Evolutionary conservation across 2,329 filamentous ascomycete genomes (phyloP).

Genomic region (Colletotrichum limetticola): DNA sequence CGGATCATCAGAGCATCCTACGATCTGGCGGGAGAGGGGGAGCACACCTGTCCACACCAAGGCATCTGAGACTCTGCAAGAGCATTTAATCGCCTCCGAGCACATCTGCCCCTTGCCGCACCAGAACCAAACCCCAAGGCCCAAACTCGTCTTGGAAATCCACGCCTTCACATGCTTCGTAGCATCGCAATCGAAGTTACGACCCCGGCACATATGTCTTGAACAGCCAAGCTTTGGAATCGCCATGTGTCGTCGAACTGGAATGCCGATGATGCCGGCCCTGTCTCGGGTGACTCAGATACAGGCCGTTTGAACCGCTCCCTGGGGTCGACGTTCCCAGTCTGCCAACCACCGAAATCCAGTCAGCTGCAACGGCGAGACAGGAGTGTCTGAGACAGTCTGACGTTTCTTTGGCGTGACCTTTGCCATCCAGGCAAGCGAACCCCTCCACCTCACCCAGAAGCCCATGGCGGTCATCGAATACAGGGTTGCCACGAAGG

Average conservation of each 20-base stretch:
- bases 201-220: neutral
- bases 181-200: neutral
- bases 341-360: neutral
- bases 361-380: conserved; percentile 8
- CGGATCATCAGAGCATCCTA: neutral
- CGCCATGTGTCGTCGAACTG: neutral
- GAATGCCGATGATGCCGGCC: conserved; percentile 14
- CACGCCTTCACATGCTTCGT: neutral
- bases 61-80: neutral
- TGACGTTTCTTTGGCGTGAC: conserved; percentile 7
- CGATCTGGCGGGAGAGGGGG: neutral
- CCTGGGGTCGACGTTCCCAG: neutral
- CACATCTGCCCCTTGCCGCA: neutral
- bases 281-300: conserved; percentile 6
- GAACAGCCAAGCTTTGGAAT: conserved; percentile 7
- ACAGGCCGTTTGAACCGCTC: neutral
- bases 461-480: neutral
- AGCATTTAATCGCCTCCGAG: neutral
- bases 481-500: neutral
- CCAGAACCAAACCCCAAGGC: neutral
- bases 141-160: neutral
- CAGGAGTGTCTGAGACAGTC: conserved; percentile 23
- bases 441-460: neutral
- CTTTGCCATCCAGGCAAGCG: neutral
- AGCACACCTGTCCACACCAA: neutral